Conservation (phyloP, 495 filamentous ascomycete genomes). For the Aspergillus homomorphus region DNA sequence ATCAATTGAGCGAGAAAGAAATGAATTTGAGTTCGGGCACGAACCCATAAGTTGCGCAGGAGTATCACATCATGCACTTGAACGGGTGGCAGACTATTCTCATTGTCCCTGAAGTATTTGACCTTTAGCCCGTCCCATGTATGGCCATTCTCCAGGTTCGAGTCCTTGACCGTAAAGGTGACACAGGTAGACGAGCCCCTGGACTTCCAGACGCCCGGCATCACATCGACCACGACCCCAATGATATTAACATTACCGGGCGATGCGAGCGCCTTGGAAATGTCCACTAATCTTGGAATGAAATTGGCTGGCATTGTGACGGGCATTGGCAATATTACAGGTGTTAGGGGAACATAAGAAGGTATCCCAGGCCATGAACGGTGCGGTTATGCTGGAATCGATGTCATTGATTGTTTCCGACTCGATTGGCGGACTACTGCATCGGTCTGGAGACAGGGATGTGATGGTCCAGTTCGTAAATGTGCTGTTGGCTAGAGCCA, state of each 20-base stretch:
- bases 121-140: conserved; percentile 45
- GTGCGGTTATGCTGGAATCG: background rate
- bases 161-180: conserved; percentile 52
- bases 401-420: background rate
- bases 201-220: conserved; percentile 25
- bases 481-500: background rate
- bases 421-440: background rate
- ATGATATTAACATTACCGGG: conserved; percentile 38
- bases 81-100: conserved; percentile 36
- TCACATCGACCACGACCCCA: conserved; percentile 48
- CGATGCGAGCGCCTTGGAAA: conserved; percentile 34
- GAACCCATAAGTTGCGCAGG: conserved; percentile 41
- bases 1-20: background rate
- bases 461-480: background rate
- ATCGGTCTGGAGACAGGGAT: no score
- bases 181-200: conserved; percentile 35
- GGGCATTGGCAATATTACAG: background rate
- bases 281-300: conserved; percentile 26
- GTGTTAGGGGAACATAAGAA: background rate
- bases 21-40: conserved; percentile 10
- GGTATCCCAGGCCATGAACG: background rate
- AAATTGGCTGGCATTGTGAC: conserved; percentile 4
- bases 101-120: conserved; percentile 47
- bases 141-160: conserved; percentile 27
- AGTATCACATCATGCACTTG: conserved; percentile 46